Percentiles rank a stretch among this genome's conserved stretches.
Evolutionary conservation across 163 green algal genomes (phyloP).

Genomic region (Prototheca stagnorum): DNA sequence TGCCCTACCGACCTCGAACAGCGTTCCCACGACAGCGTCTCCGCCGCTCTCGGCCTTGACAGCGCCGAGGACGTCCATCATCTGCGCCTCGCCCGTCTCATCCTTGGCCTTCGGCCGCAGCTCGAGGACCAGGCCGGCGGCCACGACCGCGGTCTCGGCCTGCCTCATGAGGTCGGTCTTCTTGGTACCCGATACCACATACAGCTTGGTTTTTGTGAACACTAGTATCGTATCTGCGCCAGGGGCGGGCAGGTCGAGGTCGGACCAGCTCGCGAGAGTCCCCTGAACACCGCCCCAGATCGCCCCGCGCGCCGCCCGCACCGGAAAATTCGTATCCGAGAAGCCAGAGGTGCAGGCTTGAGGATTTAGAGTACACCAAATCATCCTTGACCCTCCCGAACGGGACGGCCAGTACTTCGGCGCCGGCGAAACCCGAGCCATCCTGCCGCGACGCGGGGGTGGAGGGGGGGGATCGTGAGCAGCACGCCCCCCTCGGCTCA

Average conservation of each 20-base stretch:
- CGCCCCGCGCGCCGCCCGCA: conserved; percentile 1
- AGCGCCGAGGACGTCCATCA: conserved; percentile 34
- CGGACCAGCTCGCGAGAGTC: neutral
- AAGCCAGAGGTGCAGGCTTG: conserved; percentile 81
- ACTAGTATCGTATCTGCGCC: conserved; percentile 71
- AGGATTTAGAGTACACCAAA: conserved; percentile 83
- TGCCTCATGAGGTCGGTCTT: conserved; percentile 64
- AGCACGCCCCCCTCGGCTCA: too few species aligned
- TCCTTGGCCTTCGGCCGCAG: conserved; percentile 59
- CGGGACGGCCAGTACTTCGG: conserved; percentile 38
- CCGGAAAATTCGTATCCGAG: conserved; percentile 90
- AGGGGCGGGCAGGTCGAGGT: neutral
- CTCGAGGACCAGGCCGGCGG: conserved; percentile 32
- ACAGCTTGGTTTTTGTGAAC: conserved; percentile 52
- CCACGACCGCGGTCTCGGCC: conserved; percentile 24
- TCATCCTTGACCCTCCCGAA: conserved; percentile 52
- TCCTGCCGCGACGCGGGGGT: conserved; percentile 9
- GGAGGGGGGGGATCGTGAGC: too few species aligned
- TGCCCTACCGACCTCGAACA: conserved; percentile 42
- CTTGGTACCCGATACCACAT: conserved; percentile 67
- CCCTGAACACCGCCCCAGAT: neutral
- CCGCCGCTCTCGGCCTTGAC: conserved; percentile 7
- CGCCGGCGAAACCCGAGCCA: conserved; percentile 4
- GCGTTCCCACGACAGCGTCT: conserved; percentile 22
- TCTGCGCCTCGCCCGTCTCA: conserved; percentile 51